A percentile compares a stretch with the other conserved stretches of the same genome.
Evolutionary conservation across 495 filamentous ascomycete species (phyloP).

Genomic region (Xylaria bambusicola): DNA sequence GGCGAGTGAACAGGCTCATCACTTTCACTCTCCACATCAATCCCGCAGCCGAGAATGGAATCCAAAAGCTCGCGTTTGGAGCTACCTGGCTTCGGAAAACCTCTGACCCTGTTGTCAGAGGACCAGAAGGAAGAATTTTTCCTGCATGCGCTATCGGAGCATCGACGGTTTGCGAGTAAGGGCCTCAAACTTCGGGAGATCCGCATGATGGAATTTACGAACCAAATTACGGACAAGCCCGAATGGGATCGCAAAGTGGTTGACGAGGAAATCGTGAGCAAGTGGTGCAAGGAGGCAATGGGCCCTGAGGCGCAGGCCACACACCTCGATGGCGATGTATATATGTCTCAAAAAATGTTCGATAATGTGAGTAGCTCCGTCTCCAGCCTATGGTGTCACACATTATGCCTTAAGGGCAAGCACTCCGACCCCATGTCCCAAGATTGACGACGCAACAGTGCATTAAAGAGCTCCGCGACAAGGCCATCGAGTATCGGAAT

Average conservation of each 20-base stretch:
- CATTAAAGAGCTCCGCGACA: slow-evolving; percentile 1
- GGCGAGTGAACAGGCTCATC: neutral
- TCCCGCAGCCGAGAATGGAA: neutral
- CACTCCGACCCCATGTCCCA: neutral
- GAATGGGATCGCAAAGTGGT: slow-evolving; percentile 59
- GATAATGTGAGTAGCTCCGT: slow-evolving; percentile 40
- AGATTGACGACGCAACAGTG: neutral
- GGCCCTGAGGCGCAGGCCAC: slow-evolving; percentile 17
- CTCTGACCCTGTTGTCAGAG: neutral
- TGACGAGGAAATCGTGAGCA: slow-evolving; percentile 43
- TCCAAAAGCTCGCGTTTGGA: neutral
- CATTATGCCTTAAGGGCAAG: neutral
- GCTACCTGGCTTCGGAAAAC: slow-evolving; percentile 26
- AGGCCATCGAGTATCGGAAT: neutral
- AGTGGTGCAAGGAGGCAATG: slow-evolving; percentile 35
- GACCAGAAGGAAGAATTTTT: neutral
- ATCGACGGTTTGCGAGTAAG: neutral
- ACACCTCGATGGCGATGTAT: slow-evolving; percentile 28
- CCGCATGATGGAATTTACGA: slow-evolving; percentile 46
- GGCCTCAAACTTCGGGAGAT: slow-evolving; percentile 39
- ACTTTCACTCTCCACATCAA: neutral
- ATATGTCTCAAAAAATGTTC: slow-evolving; percentile 50
- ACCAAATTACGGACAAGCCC: slow-evolving; percentile 43
- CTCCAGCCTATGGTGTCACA: neutral
- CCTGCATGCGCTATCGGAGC: slow-evolving; percentile 6